A percentile compares a stretch with the other conserved stretches of the same genome.
phyloP scores from a whole-genome alignment of 1,284 basidiomycete genomes.

The Caloboletus firmus region DNA sequence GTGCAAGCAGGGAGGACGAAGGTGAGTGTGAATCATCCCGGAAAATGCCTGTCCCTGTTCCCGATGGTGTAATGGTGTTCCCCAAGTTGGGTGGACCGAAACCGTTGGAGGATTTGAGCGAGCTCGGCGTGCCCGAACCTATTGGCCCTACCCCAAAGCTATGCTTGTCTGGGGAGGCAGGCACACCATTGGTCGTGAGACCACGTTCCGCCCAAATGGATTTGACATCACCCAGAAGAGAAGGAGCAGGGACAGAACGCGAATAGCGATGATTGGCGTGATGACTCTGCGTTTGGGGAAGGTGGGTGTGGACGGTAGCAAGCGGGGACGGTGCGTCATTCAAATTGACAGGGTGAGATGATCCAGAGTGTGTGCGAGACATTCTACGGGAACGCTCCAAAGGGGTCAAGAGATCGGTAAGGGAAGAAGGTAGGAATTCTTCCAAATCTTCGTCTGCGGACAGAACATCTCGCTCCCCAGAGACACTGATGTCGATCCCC shows the following conservation, averaged over 20 bases:
- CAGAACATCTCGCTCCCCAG: constrained; percentile 41
- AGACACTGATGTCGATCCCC: constrained; percentile 18
- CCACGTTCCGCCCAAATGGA: constrained; percentile 65
- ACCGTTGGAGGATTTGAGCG: constrained; percentile 46
- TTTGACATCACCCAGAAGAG: constrained; percentile 68
- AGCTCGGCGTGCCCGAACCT: constrained; percentile 47
- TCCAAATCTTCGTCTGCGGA: constrained; percentile 79
- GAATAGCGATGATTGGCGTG: constrained; percentile 67
- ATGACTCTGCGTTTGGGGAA: constrained; percentile 29
- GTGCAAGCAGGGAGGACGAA: constrained; percentile 48
- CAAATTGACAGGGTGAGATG: constrained; percentile 31
- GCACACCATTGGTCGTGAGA: constrained; percentile 28
- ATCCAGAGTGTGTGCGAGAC: constrained; percentile 63
- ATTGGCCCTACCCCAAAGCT: constrained; percentile 33
- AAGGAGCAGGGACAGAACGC: constrained; percentile 73
- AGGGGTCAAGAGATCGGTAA: constrained; percentile 86
- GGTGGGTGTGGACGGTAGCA: constrained; percentile 1
- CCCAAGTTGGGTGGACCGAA: constrained; percentile 33
- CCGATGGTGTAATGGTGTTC: constrained; percentile 7
- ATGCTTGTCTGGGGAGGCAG: constrained; percentile 33
- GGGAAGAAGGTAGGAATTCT: constrained; percentile 81
- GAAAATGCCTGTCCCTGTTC: constrained; percentile 21
- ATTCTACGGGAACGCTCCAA: constrained; percentile 78
- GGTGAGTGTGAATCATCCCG: constrained; percentile 42
- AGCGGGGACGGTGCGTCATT: constrained; percentile 27